Evolutionary conservation across 768 basidiomycete species (phyloP), one percentile per base, ranked within the genome.

Genomic region (Tulasnella sp.): DNA sequence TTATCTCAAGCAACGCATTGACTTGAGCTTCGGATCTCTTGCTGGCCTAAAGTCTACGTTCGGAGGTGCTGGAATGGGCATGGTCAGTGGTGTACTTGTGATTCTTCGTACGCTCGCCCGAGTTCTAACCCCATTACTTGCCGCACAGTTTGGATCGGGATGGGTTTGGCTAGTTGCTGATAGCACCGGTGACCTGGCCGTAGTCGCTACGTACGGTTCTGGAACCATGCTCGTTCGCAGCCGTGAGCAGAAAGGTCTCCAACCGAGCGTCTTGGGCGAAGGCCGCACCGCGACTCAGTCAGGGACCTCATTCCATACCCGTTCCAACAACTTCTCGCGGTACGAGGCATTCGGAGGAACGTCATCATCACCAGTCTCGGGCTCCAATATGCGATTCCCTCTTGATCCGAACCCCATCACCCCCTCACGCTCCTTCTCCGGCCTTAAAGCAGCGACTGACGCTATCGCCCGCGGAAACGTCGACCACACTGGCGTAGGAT

Each of bases 151-250:
- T 81, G 90, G 90, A 77, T 89, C 89, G 40, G 94, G 94, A 74
- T 96, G 89, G 86, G 86, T 95, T 77, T 97, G 95, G 96, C 89
- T 97, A 83, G 94, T 96, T 79, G 88, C 88, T 3, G 92, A 94
- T 85, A 81, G 84, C 26, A 82, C 83, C 5, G 90, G 88, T 80
- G 86, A 86, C 44, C 84, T 91, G 75, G 95, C 90, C 35, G 87
- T 96, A 79, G 84, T 95, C 72, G 93, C 94, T 20, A 97, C 96
- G 0, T 93, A 95, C 82, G 96, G 94, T 6, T 88, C 94, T 0
- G 95, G 94, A 23, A 97, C 97, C 0, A 86, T 98, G 29, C 90
- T 99, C 81, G 88, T 96, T 79, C 82, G 84, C 40, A 81, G 82
- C 78, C 77, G 84, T 23, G 51, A 80, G 67, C 85, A 85, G 79